Percentiles rank a stretch among this genome's conserved stretches.
phyloP scores from a whole-genome alignment of 2,329 filamentous ascomycete genomes.

The Lasiodiplodia sp. region DNA sequence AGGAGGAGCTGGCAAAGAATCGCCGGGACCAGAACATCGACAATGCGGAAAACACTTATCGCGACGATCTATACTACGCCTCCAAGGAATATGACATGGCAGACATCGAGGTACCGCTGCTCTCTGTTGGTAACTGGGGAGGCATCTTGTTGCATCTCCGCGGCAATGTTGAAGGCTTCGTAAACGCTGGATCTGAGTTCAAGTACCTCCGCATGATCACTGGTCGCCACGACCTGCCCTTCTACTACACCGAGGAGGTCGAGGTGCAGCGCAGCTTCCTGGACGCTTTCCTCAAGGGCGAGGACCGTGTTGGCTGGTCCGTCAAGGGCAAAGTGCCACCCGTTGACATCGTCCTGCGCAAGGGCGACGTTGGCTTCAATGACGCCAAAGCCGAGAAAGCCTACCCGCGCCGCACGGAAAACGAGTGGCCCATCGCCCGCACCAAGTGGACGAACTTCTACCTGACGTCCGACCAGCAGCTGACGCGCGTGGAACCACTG shows the following conservation, averaged over 20 bases:
- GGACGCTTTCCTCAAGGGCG: slow-evolving; percentile 73
- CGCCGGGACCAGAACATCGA: slow-evolving; percentile 49
- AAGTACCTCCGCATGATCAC: slow-evolving; percentile 76
- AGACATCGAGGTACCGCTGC: slow-evolving; percentile 72
- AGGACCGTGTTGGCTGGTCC: slow-evolving; percentile 69
- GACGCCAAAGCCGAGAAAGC: slow-evolving; percentile 65
- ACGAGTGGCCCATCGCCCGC: slow-evolving; percentile 71
- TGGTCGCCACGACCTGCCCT: slow-evolving; percentile 74
- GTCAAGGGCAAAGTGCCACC: slow-evolving; percentile 64
- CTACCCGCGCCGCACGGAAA: slow-evolving; percentile 64
- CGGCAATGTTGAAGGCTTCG: slow-evolving; percentile 72
- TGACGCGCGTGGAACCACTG: slow-evolving; percentile 48
- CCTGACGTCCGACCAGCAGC: slow-evolving; percentile 57
- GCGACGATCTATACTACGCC: slow-evolving; percentile 70
- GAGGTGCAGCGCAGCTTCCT: slow-evolving; percentile 72
- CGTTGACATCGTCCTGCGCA: slow-evolving; percentile 68
- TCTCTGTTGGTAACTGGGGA: slow-evolving; percentile 75
- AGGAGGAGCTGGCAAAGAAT: slow-evolving; percentile 60
- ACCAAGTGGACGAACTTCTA: slow-evolving; percentile 70
- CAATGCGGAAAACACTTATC: slow-evolving; percentile 59
- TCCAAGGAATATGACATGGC: slow-evolving; percentile 70
- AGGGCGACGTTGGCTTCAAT: slow-evolving; percentile 73
- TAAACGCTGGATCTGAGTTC: slow-evolving; percentile 67
- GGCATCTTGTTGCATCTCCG: slow-evolving; percentile 73
- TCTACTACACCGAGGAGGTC: slow-evolving; percentile 74